Conservation (phyloP, 1,284 basidiomycete genomes). For the Microbotryum intermedium region DNA sequence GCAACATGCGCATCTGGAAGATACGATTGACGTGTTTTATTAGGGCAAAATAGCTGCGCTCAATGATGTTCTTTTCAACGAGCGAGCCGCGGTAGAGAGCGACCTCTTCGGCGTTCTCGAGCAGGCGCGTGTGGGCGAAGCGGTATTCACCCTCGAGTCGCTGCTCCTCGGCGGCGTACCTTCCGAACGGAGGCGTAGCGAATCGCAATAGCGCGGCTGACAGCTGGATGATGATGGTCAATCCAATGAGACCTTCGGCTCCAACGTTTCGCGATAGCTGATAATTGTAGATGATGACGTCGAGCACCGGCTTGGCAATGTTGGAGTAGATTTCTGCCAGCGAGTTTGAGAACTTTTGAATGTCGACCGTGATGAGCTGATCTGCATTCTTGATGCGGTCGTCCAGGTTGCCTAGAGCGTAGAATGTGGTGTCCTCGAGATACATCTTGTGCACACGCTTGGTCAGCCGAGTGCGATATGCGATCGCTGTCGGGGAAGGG, state of each 20-base stretch:
- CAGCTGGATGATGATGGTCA: slow-evolving; percentile 75
- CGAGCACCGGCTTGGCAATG: slow-evolving; percentile 83
- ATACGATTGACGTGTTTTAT: slow-evolving; percentile 83
- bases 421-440: slow-evolving; percentile 71
- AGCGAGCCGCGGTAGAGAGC: slow-evolving; percentile 87
- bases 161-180: slow-evolving; percentile 67
- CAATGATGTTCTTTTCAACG: slow-evolving; percentile 80
- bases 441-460: slow-evolving; percentile 74
- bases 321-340: slow-evolving; percentile 92
- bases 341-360: slow-evolving; percentile 83
- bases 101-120: slow-evolving; percentile 88
- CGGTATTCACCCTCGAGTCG: slow-evolving; percentile 81
- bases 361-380: slow-evolving; percentile 95
- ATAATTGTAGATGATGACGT: slow-evolving; percentile 85
- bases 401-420: slow-evolving; percentile 88
- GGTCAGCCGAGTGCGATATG: slow-evolving; percentile 83
- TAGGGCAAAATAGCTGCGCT: slow-evolving; percentile 79
- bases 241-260: slow-evolving; percentile 77
- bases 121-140: slow-evolving; percentile 75
- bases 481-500: slow-evolving; percentile 51
- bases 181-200: slow-evolving; percentile 87
- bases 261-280: slow-evolving; percentile 90
- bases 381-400: slow-evolving; percentile 96
- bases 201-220: slow-evolving; percentile 75
- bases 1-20: slow-evolving; percentile 73